Percentiles rank a stretch among this genome's conserved stretches.
phyloP scores from a whole-genome alignment of 2,329 filamentous ascomycete genomes.

The Pseudocercospora fijiensis region DNA sequence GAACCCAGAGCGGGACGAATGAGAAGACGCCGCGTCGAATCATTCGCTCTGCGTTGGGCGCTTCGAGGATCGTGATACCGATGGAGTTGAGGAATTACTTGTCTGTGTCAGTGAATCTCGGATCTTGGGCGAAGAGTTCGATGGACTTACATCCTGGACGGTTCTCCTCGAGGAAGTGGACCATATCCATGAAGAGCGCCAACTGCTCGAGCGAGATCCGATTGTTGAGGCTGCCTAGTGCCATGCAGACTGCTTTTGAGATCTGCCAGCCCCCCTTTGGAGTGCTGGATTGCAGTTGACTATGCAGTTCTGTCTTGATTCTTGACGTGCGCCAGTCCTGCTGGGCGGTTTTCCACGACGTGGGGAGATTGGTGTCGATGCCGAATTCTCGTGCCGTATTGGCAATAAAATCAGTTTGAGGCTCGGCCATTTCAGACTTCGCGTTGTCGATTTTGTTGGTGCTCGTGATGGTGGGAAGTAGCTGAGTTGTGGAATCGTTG shows the following conservation, averaged over 20 bases:
- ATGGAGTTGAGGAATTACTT: not conserved
- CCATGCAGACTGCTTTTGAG: not conserved
- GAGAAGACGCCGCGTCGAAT: not conserved
- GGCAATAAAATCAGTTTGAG: not conserved
- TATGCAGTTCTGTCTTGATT: not conserved
- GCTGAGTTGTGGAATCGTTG: not conserved
- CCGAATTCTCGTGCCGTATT: not conserved
- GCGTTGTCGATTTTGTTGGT: not conserved
- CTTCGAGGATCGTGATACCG: not conserved
- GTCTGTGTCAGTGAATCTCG: not conserved
- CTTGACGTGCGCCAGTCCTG: not conserved
- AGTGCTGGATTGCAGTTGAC: not conserved
- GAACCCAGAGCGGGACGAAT: not conserved
- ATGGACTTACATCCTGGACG: not conserved
- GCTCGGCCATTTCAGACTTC: not conserved
- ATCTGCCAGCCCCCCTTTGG: not conserved
- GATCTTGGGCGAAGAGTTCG: not conserved
- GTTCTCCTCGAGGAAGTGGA: not conserved
- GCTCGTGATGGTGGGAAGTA: not conserved
- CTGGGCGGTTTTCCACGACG: not conserved
- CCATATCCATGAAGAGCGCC: not conserved
- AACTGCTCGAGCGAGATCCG: not conserved
- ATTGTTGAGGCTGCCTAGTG: not conserved
- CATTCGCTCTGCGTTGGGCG: not conserved
- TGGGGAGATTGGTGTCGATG: not conserved